These are phyloP conservation scores for Neurospora cerealis DNA, from an alignment of 495 filamentous ascomycete species.

Conservation along the genomic window DNA sequence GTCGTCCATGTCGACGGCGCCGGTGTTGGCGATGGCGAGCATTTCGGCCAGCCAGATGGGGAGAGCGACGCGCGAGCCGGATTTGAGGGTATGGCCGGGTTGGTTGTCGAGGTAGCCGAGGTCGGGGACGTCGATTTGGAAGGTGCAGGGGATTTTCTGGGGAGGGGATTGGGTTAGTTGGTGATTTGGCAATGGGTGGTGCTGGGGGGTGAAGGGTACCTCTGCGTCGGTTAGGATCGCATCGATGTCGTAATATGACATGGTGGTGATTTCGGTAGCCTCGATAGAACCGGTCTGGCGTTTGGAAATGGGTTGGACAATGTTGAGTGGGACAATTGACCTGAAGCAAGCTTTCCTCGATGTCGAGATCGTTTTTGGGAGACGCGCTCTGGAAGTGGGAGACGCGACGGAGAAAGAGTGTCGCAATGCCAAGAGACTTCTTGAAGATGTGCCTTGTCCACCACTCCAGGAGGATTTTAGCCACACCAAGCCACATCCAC, in stretches of 20 bases:
- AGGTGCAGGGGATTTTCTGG: constrained; percentile 91
- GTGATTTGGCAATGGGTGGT: not conserved
- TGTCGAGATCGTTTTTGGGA: not conserved
- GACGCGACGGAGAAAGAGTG: not conserved
- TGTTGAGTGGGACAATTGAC: not conserved
- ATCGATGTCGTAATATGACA: constrained; percentile 91
- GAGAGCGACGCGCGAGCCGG: constrained; percentile 68
- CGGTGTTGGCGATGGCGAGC: constrained; percentile 66
- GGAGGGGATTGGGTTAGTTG: not conserved
- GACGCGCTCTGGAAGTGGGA: not conserved
- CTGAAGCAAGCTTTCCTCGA: not conserved
- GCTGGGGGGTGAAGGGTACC: constrained; percentile 32
- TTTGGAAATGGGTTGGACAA: not conserved
- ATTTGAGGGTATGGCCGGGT: constrained; percentile 51
- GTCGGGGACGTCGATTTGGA: constrained; percentile 76
- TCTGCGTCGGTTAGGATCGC: constrained; percentile 88
- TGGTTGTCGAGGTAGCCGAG: constrained; percentile 82
- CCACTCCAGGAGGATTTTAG: not conserved
- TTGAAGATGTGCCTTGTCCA: not conserved
- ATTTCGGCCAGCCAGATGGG: constrained; percentile 97
- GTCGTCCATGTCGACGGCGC: constrained; percentile 27
- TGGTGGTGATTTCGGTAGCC: constrained; percentile 27
- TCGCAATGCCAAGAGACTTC: not conserved
- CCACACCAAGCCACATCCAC: not conserved
- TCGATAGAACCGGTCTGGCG: not conserved